Conservation (phyloP, 208 protist species). For the Crithidia sp. region DNA sequence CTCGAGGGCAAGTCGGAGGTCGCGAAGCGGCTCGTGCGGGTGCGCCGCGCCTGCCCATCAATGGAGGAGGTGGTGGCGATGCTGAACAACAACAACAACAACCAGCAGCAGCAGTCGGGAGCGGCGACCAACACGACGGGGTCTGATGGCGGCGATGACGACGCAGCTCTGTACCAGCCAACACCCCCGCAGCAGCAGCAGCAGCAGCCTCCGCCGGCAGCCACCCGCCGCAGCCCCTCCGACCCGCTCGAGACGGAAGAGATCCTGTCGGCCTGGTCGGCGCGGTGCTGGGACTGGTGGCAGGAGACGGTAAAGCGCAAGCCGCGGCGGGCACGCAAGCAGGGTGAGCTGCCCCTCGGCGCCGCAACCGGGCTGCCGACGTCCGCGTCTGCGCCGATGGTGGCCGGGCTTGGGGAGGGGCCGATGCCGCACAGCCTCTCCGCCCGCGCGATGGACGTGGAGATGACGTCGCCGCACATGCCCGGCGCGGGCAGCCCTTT, state of each 20-base stretch:
- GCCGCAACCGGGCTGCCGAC: slow-evolving; percentile 10
- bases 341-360: slow-evolving; percentile 26
- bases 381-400: slow-evolving; percentile 23
- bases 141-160: slow-evolving; percentile 22
- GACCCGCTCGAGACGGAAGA: slow-evolving; percentile 28
- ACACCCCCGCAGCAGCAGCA: slow-evolving; percentile 5
- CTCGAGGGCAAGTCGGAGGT: slow-evolving; percentile 46
- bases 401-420: slow-evolving; percentile 17
- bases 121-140: slow-evolving; percentile 9
- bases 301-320: slow-evolving; percentile 43
- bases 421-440: slow-evolving; percentile 18
- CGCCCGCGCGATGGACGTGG: slow-evolving; percentile 24
- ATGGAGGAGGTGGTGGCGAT: slow-evolving; percentile 33
- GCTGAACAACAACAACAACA: slow-evolving; percentile 20
- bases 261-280: slow-evolving; percentile 28
- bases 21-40: slow-evolving; percentile 28
- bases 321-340: slow-evolving; percentile 36
- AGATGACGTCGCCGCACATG: slow-evolving; percentile 19
- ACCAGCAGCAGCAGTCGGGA: slow-evolving; percentile 23
- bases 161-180: slow-evolving; percentile 6
- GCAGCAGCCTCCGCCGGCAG: not conserved
- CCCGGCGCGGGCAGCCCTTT: slow-evolving; percentile 16
- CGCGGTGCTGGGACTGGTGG: slow-evolving; percentile 43
- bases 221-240: slow-evolving; percentile 18
- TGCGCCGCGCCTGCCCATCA: slow-evolving; percentile 33